Conservation (phyloP, 2,329 filamentous ascomycete species). For the Fusarium sp. region DNA sequence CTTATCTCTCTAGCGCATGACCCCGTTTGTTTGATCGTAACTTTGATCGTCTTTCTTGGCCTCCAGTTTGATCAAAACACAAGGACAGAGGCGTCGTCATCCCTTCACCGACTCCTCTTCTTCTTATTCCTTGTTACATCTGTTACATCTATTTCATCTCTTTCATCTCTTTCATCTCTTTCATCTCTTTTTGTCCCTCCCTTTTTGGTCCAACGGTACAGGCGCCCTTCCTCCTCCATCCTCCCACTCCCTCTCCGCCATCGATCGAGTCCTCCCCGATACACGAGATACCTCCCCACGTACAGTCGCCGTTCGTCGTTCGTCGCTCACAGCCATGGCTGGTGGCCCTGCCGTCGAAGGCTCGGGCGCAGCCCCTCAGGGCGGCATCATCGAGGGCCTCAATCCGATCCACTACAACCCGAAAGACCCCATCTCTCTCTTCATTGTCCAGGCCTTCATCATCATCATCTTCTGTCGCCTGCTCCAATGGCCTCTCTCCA, state of each 20-base stretch:
- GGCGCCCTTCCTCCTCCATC: not conserved
- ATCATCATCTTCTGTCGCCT: constrained; percentile 61
- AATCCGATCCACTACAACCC: constrained; percentile 76
- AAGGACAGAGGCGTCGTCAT: constrained; percentile 1
- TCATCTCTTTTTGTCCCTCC: not conserved
- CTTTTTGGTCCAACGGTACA: not conserved
- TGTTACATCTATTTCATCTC: too few relatives aligned
- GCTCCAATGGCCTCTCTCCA: constrained; percentile 79
- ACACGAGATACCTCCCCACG: not conserved
- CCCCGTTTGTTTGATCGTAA: constrained; percentile 2
- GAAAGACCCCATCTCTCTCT: constrained; percentile 73
- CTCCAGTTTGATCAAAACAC: not conserved
- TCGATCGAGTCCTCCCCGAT: not conserved
- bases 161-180: not conserved
- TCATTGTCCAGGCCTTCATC: constrained; percentile 53
- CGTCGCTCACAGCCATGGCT: not conserved
- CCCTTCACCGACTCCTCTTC: constrained; percentile 6
- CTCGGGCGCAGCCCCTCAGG: constrained; percentile 55
- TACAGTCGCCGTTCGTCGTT: not conserved
- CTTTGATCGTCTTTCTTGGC: not conserved
- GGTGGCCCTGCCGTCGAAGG: constrained; percentile 39
- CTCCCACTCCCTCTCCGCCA: constrained; percentile 3
- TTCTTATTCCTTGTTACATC: not conserved
- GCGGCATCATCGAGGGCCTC: constrained; percentile 76
- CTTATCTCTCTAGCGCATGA: constrained; percentile 5